Evolutionary conservation across 2,329 filamentous ascomycete genomes (phyloP), one percentile per base, ranked within the genome.

Genomic region (Eurotiales sp.): DNA sequence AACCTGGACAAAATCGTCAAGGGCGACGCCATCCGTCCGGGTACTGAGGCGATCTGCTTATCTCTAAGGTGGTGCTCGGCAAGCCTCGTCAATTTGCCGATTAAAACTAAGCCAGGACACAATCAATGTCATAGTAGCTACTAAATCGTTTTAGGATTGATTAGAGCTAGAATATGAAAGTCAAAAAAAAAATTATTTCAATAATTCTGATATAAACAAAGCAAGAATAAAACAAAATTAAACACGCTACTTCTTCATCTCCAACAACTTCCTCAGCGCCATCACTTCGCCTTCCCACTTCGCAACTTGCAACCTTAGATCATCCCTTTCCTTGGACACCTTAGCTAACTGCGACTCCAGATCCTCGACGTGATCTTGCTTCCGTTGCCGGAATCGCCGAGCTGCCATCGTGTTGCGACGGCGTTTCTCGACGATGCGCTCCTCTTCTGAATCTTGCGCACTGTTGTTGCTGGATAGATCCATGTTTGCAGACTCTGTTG

Each of bases 251-350:
- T 56, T 25, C 43, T 50, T 54, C 47, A 41, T 52, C 37, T 56
- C 49, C 25, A 61, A 41, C 54, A 62, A 52, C 47, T 64, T 59
- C 45, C 61, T 61, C 50, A 69, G 52, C 36, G 62, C 65, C 53
- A 66, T 63, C 22, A 65, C 66, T 57, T 70, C 66, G 8, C 66
- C 67, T 55, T 69, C 64, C 41, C 69, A 53, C 52, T 66, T 67
- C 10, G 64, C 67, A 40, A 67, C 63, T 32, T 59, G 61, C 49
- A 69, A 59, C 53, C 56, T 65, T 58, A 68, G 56, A 48, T 68
- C 65, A 52, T 70, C 67, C 21, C 67, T 59, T 50, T 70, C 67
- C 48, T 59, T 59, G 41, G 64, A 60, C 10, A 67, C 50, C 22
- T 53, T 58, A 46, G 61, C 61, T 44, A 70, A 58, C 50, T 68